Base-by-base conservation (phyloP, 2,329 filamentous ascomycete genomes). In the Xylariaceae sp. region DNA sequence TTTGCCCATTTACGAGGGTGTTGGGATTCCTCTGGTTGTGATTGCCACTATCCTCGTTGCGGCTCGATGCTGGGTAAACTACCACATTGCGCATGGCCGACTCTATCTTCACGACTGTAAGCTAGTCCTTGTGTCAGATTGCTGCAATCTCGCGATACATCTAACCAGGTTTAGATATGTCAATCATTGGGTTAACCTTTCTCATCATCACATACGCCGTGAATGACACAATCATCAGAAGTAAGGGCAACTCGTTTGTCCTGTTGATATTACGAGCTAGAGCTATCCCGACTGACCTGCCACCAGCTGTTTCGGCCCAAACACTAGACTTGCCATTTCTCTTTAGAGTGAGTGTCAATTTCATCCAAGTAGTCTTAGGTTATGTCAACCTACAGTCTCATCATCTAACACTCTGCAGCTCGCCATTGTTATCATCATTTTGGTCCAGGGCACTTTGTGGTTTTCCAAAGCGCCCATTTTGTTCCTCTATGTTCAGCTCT, bases 401-500 rank as follows among this genome's bases (percentile, higher is more conserved):
- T 14, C 14, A 8, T 29, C 25, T 8, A 8, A 29, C 14, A 29
- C 25, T 8, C 14, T 14, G 25, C 8, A 8, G 25, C 8, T 8
- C 14, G 8, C 25, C 25, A 29, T n/a, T n/a, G n/a, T n/a, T n/a
- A n/a, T n/a, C n/a, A n/a, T n/a, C n/a, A n/a, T n/a, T n/a, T n/a
- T n/a, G n/a, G n/a, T n/a, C n/a, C n/a, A n/a, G n/a, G n/a, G n/a
- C n/a, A n/a, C n/a, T n/a, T n/a, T n/a, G n/a, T 44, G 42, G 42
- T 29, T 32, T 20, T 12, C 37, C 16, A 45, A 46, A 21, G 38
- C 44, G 10, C 38, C 44, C 14, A 46, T 46, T 22, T 32, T 41
- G 3, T 42, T 46, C 10, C 39, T 46, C 23, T 46, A 46, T 23
- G 14, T 37, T 6, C 25, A 46, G 23, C 34, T 41, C 7, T 46